These are phyloP conservation scores for Calonectria henricotiae DNA, from an alignment of 2,329 filamentous ascomycete species.

Conservation along the genomic window DNA sequence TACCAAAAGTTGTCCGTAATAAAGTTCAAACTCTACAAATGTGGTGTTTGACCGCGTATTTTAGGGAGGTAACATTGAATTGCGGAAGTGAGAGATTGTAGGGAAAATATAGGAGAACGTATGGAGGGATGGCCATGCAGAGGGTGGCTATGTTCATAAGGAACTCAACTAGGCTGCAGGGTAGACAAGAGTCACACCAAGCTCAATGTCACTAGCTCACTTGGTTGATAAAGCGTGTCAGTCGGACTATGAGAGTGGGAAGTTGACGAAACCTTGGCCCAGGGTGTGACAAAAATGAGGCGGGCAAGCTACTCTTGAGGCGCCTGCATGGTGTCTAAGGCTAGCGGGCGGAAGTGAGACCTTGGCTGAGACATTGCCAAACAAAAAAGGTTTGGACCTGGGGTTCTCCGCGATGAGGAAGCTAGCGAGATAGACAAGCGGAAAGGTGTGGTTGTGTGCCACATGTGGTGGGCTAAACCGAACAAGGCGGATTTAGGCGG, in stretches of 20 bases:
- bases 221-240: conserved; percentile 31
- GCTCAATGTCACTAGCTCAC: conserved; percentile 17
- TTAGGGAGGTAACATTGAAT: background rate
- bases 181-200: conserved; percentile 25
- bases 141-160: conserved; percentile 39
- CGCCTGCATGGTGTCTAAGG: conserved; percentile 10
- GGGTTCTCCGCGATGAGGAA: conserved; percentile 26
- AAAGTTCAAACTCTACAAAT: conserved; percentile 21
- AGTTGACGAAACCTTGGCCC: conserved; percentile 18
- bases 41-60: background rate
- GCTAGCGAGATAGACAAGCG: conserved; percentile 32
- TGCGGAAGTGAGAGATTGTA: conserved; percentile 25
- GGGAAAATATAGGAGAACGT: conserved; percentile 24
- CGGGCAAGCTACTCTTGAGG: conserved; percentile 21
- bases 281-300: conserved; percentile 33
- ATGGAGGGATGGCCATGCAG: conserved; percentile 31
- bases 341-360: conserved; percentile 30
- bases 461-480: conserved; percentile 4
- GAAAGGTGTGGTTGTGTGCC: conserved; percentile 24
- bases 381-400: conserved; percentile 32
- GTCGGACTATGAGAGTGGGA: conserved; percentile 34
- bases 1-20: conserved; percentile 27
- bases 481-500: background rate
- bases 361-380: conserved; percentile 43
- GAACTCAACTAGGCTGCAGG: conserved; percentile 28